These are phyloP conservation scores for Daldinia bambusicola DNA, from an alignment of 495 filamentous ascomycete genomes.

Conservation along the genomic window DNA sequence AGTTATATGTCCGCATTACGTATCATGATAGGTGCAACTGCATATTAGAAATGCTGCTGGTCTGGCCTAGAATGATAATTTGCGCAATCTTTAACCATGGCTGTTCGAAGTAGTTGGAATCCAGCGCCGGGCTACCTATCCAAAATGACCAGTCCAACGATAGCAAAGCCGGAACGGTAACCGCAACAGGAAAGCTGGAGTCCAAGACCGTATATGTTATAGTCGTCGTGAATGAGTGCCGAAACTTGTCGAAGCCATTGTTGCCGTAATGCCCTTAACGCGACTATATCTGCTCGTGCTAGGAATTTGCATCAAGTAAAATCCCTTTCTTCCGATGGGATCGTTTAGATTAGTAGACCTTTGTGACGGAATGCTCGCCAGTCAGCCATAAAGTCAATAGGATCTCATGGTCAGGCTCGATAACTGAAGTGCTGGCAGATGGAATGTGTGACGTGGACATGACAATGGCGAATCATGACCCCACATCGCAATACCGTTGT, in stretches of 20 bases:
- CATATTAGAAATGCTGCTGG: not conserved
- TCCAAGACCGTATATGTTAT: not conserved
- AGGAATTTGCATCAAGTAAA: constrained; percentile 1
- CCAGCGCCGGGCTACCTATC: not conserved
- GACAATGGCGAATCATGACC: constrained; percentile 37
- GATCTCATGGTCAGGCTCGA: constrained; percentile 33
- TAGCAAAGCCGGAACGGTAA: not conserved
- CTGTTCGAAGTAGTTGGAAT: not conserved
- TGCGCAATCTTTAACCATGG: not conserved
- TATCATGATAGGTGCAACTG: not conserved
- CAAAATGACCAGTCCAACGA: not conserved
- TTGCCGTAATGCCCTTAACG: not conserved
- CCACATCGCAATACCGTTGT: constrained; percentile 17
- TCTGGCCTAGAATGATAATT: not conserved
- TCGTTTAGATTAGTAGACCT: not conserved
- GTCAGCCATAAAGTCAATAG: constrained; percentile 6
- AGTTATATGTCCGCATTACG: not conserved
- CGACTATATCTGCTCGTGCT: not conserved
- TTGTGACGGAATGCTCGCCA: constrained; percentile 1
- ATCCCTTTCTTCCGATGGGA: not conserved
- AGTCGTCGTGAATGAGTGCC: not conserved
- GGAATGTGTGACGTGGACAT: constrained; percentile 43
- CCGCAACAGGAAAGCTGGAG: not conserved
- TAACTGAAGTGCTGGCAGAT: constrained; percentile 36
- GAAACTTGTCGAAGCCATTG: not conserved